Percentiles rank a stretch among this genome's conserved stretches.
Conservation (phyloP, 2,329 filamentous ascomycete species). For the Xylariales sp. region DNA sequence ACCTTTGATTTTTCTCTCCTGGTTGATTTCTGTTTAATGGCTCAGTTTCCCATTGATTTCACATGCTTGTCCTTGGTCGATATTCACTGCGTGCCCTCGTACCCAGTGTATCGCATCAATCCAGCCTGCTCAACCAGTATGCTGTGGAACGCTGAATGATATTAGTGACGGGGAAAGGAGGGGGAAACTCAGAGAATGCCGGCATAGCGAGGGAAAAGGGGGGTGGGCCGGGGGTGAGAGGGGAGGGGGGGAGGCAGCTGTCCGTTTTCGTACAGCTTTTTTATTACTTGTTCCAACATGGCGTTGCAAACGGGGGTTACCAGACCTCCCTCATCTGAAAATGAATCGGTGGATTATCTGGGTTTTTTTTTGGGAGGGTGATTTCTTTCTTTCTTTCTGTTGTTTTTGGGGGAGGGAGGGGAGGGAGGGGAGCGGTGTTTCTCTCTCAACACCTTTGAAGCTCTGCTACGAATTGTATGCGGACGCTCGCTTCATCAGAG, state of each 20-base stretch:
- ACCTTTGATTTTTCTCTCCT: constrained; percentile 32
- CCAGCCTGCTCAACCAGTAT: constrained; percentile 17
- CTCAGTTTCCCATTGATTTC: constrained; percentile 31
- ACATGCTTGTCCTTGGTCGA: constrained; percentile 14
- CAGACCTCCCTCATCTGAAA: constrained; percentile 21
- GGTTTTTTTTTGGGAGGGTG: constrained; percentile 4
- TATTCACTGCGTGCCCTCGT: constrained; percentile 5
- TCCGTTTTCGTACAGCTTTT: constrained; percentile 11
- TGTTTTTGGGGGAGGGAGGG: no score
- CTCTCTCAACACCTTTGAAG: neutral
- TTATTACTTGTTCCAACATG: constrained; percentile 1
- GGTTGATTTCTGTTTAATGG: constrained; percentile 32
- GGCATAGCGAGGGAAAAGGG: constrained; percentile 23
- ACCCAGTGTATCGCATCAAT: constrained; percentile 3
- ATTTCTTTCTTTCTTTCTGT: neutral
- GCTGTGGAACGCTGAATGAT: constrained; percentile 10
- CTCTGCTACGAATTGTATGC: constrained; percentile 12
- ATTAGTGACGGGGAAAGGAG: constrained; percentile 11
- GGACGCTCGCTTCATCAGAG: constrained; percentile 26
- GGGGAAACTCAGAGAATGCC: constrained; percentile 10
- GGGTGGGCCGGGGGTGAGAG: neutral
- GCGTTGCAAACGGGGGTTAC: constrained; percentile 27
- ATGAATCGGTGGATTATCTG: constrained; percentile 12
- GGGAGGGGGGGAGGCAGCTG: constrained; percentile 6
- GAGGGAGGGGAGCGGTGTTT: no score